phyloP scores from a whole-genome alignment of 805 yeast genomes.

The Starmerella riodocensis region DNA sequence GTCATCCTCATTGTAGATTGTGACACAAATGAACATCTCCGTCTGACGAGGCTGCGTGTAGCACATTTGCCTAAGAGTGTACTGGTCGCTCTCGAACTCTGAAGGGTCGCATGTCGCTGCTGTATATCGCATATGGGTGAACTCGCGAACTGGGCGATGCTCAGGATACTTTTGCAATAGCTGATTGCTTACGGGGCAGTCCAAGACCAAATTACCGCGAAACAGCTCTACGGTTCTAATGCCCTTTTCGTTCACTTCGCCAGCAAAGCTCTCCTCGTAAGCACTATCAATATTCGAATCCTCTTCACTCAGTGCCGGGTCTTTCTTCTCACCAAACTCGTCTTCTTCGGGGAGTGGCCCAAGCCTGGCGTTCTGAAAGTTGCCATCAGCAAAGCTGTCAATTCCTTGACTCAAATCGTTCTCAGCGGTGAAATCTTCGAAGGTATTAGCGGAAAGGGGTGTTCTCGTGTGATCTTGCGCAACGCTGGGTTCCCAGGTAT shows the following conservation, averaged over 20 bases:
- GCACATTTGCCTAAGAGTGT: conserved; percentile 70
- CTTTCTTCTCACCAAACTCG: conserved; percentile 2
- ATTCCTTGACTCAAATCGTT: conserved; percentile 13
- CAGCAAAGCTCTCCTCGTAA: conserved; percentile 13
- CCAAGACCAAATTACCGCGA: conserved; percentile 71
- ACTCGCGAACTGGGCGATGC: conserved; percentile 46
- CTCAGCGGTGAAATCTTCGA: conserved; percentile 12
- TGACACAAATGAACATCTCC: conserved; percentile 72
- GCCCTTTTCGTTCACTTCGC: conserved; percentile 7
- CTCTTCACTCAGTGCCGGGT: conserved; percentile 2
- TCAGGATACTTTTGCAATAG: conserved; percentile 43
- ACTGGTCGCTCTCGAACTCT: conserved; percentile 46
- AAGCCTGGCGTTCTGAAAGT: background rate
- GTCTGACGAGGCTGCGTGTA: conserved; percentile 69
- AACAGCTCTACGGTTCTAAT: conserved; percentile 37
- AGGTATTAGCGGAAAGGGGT: background rate
- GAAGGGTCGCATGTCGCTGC: conserved; percentile 90
- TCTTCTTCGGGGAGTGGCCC: conserved; percentile 8
- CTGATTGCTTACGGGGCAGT: conserved; percentile 73
- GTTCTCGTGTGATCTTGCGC: conserved; percentile 11
- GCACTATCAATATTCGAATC: background rate
- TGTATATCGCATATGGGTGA: conserved; percentile 78
- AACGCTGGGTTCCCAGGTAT: conserved; percentile 21
- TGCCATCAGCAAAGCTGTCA: conserved; percentile 1
- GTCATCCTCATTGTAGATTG: conserved; percentile 86